These are phyloP conservation scores for Orbilia javanica DNA, from an alignment of 2,329 filamentous ascomycete species.

Conservation along the genomic window DNA sequence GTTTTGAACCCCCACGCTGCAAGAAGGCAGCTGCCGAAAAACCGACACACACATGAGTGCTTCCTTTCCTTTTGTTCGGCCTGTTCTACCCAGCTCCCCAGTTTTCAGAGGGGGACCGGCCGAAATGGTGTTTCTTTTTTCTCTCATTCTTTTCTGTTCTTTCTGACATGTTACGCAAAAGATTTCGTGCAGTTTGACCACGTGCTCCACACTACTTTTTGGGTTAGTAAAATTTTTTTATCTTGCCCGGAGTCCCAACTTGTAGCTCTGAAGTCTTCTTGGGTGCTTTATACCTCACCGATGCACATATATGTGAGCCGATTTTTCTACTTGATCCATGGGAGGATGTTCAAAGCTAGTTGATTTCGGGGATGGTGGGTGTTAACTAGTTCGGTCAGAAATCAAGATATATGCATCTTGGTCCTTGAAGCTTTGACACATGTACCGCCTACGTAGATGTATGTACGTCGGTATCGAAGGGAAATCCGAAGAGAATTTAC, in stretches of 20 bases:
- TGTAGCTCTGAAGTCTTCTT: neutral
- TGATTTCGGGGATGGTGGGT: slow-evolving; percentile 2
- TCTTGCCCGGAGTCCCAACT: neutral
- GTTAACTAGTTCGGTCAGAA: neutral
- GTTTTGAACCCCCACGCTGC: slow-evolving; percentile 44
- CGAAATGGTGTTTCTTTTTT: slow-evolving; percentile 17
- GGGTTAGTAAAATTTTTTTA: slow-evolving; percentile 14
- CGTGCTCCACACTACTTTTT: slow-evolving; percentile 49
- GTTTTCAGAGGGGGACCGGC: slow-evolving; percentile 8
- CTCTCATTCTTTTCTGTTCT: neutral
- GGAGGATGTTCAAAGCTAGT: neutral
- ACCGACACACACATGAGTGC: slow-evolving; percentile 24
- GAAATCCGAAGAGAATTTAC: slow-evolving; percentile 7
- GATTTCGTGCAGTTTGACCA: slow-evolving; percentile 53
- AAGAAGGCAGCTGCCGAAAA: slow-evolving; percentile 35
- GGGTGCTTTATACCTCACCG: slow-evolving; percentile 15
- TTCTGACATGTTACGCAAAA: slow-evolving; percentile 56
- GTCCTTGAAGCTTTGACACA: slow-evolving; percentile 15
- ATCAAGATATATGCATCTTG: slow-evolving; percentile 3
- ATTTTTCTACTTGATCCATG: slow-evolving; percentile 26
- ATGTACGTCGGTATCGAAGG: neutral
- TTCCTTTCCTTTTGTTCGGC: slow-evolving; percentile 27
- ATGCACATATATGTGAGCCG: slow-evolving; percentile 9
- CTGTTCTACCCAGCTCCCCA: slow-evolving; percentile 22
- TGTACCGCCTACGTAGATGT: neutral